Evolutionary conservation across 352 stramenopile species (phyloP).

Genomic region (Saprolegnia diclina): DNA sequence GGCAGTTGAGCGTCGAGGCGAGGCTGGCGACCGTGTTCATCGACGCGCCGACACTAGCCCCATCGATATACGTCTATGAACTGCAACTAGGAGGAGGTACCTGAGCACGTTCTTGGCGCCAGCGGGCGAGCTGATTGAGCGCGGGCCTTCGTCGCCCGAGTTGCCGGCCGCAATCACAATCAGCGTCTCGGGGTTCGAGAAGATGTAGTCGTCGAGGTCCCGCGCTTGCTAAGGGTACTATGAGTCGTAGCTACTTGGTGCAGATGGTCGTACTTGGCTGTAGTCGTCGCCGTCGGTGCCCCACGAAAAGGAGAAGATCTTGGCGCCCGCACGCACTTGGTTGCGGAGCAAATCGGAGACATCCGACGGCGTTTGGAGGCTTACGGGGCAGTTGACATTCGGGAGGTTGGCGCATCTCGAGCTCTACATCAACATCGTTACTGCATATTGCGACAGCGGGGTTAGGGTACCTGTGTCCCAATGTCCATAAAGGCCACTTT

Average conservation of each 20-base stretch:
- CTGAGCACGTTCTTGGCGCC: constrained; percentile 83
- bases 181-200: constrained; percentile 78
- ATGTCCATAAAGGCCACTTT: constrained; percentile 92
- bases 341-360: constrained; percentile 52
- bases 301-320: constrained; percentile 84
- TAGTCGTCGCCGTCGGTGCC: constrained; percentile 72
- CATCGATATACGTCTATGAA: not conserved
- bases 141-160: constrained; percentile 62
- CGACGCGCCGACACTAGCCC: constrained; percentile 51
- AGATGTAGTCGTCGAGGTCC: constrained; percentile 75
- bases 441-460: not conserved
- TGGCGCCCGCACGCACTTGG: constrained; percentile 62
- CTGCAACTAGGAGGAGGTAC: constrained; percentile 2
- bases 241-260: not conserved
- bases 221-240: constrained; percentile 40
- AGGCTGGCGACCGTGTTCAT: constrained; percentile 50
- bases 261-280: constrained; percentile 32
- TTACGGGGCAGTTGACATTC: constrained; percentile 42
- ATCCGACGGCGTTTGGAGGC: constrained; percentile 54
- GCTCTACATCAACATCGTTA: constrained; percentile 19
- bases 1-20: constrained; percentile 45
- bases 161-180: constrained; percentile 87
- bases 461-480: constrained; percentile 36
- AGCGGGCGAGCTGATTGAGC: constrained; percentile 76
- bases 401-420: constrained; percentile 40